phyloP scores from a whole-genome alignment of 2,329 filamentous ascomycete genomes.

The Pleurostoma richardsiae region DNA sequence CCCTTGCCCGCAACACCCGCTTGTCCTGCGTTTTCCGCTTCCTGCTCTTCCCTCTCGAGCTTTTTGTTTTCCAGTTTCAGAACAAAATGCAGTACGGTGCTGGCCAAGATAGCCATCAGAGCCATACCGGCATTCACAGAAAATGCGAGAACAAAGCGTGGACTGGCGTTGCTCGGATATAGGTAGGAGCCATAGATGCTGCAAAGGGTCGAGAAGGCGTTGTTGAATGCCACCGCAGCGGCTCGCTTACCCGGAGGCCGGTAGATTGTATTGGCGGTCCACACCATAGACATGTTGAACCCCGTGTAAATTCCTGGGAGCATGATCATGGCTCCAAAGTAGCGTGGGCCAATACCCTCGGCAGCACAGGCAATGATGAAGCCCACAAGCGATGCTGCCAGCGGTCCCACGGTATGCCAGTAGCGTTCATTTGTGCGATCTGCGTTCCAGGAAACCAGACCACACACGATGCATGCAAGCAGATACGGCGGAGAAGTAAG shows the following conservation, averaged over 20 bases:
- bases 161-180: slow-evolving; percentile 14
- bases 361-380: slow-evolving; percentile 8
- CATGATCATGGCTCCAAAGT: slow-evolving; percentile 15
- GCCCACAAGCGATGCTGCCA: slow-evolving; percentile 6
- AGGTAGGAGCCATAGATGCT: slow-evolving; percentile 18
- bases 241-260: slow-evolving; percentile 13
- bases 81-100: slow-evolving; percentile 12
- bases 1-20: slow-evolving; percentile 5
- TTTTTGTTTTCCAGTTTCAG: slow-evolving; percentile 15
- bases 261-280: slow-evolving; percentile 15
- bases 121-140: slow-evolving; percentile 17
- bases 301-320: slow-evolving; percentile 14
- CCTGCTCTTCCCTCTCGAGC: slow-evolving; percentile 10
- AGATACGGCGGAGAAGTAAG: slow-evolving; percentile 2
- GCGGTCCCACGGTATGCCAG: slow-evolving; percentile 7
- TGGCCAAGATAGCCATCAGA: slow-evolving; percentile 13
- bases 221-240: slow-evolving; percentile 15
- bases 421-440: slow-evolving; percentile 8
- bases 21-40: slow-evolving; percentile 8
- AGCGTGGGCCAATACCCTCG: slow-evolving; percentile 4
- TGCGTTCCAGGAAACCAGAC: slow-evolving; percentile 5
- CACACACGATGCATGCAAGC: background rate
- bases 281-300: slow-evolving; percentile 17
- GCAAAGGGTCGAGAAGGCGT: slow-evolving; percentile 14
- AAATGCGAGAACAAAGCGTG: slow-evolving; percentile 17